These are phyloP conservation scores for Begonia loranthoides DNA, from an alignment of 306 rosid genomes.

Conservation along the genomic window DNA sequence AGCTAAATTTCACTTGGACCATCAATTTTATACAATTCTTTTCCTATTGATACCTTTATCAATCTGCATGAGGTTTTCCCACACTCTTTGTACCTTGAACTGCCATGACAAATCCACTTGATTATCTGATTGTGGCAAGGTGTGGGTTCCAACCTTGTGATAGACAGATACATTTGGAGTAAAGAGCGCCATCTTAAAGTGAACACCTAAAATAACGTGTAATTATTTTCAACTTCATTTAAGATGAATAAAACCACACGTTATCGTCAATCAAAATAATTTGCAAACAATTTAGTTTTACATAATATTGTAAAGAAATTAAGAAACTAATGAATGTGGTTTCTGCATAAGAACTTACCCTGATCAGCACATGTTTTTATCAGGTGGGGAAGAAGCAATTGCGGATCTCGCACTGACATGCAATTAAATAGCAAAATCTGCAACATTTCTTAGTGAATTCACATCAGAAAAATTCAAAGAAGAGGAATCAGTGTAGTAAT, in stretches of 20 bases:
- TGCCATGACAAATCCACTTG: slow-evolving; percentile 89
- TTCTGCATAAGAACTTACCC: slow-evolving; percentile 33
- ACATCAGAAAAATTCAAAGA: slow-evolving; percentile 12
- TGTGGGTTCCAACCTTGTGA: slow-evolving; percentile 69
- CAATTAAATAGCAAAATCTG: slow-evolving; percentile 95
- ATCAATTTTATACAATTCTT: no score
- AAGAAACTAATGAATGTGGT: not conserved
- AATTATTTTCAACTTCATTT: no score
- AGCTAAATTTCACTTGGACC: no score
- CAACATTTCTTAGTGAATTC: slow-evolving; percentile 11
- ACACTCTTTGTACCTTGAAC: slow-evolving; percentile 54
- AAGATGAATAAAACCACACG: no score
- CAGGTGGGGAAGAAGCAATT: slow-evolving; percentile 70
- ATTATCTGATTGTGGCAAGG: slow-evolving; percentile 30
- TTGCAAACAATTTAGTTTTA: no score
- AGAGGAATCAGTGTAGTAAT: not conserved
- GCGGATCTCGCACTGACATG: slow-evolving; percentile 85
- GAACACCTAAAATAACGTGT: slow-evolving; percentile 33
- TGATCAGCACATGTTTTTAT: slow-evolving; percentile 73
- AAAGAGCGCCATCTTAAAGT: slow-evolving; percentile 81
- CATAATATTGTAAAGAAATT: no score
- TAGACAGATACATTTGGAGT: slow-evolving; percentile 74
- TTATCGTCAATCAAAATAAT: no score
- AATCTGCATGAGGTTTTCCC: slow-evolving; percentile 69
- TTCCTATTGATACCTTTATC: slow-evolving; percentile 31